These are phyloP conservation scores for Symbiodinium natans DNA, from an alignment of 73 alveolate species.

Conservation along the genomic window DNA sequence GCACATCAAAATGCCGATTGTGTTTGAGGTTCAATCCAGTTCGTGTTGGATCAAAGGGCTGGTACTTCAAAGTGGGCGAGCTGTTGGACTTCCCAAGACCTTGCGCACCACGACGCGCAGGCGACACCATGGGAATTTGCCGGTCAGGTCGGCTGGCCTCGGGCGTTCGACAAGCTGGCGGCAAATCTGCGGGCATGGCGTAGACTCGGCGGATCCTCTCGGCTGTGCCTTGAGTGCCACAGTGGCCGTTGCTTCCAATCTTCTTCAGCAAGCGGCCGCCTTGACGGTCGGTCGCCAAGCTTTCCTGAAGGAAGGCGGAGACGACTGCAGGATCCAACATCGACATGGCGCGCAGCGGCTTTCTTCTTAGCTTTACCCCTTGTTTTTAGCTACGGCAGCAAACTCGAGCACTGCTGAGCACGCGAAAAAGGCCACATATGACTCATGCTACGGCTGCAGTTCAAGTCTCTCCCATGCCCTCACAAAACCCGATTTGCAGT, in stretches of 20 bases:
- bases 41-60: conserved; percentile 35
- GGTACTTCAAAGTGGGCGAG: conserved; percentile 43
- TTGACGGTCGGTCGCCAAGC: conserved; percentile 70
- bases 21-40: conserved; percentile 47
- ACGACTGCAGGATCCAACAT: conserved; percentile 14
- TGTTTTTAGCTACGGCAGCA: too few relatives aligned
- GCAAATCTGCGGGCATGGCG: conserved; percentile 78
- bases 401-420: too few relatives aligned
- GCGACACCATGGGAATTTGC: neutral
- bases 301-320: conserved; percentile 36
- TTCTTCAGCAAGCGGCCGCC: conserved; percentile 66
- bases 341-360: neutral
- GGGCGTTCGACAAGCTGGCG: neutral
- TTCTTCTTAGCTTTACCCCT: too few relatives aligned
- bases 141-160: neutral
- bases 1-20: conserved; percentile 71
- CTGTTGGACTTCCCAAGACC: neutral
- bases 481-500: too few relatives aligned
- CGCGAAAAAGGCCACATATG: too few relatives aligned
- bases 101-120: neutral
- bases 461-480: too few relatives aligned
- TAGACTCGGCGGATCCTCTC: conserved; percentile 69
- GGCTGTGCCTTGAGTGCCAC: conserved; percentile 83
- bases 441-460: too few relatives aligned
- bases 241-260: conserved; percentile 62